Conservation (phyloP, 495 filamentous ascomycete genomes). For the Aspergillus steynii region DNA sequence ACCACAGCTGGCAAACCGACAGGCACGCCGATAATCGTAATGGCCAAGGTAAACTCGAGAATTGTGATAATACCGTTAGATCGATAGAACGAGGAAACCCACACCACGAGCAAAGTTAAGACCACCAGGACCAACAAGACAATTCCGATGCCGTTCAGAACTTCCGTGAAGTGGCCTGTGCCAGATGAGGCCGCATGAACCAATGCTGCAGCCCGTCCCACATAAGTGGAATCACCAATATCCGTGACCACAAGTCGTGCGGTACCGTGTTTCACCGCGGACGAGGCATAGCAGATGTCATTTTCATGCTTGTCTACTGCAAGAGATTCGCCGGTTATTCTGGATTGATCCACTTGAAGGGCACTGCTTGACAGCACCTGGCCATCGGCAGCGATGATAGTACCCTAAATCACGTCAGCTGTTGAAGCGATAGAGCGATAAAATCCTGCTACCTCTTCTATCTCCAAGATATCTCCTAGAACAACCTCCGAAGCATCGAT, state of each 20-base stretch:
- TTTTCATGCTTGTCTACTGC: constrained; percentile 83
- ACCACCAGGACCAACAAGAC: constrained; percentile 79
- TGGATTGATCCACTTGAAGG: constrained; percentile 88
- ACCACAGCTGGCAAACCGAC: constrained; percentile 95
- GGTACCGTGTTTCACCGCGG: constrained; percentile 85
- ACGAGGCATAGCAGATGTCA: constrained; percentile 80
- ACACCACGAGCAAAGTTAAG: constrained; percentile 76
- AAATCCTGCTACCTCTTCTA: constrained; percentile 63
- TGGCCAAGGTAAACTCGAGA: constrained; percentile 78
- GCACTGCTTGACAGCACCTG: constrained; percentile 75
- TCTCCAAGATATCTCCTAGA: constrained; percentile 83
- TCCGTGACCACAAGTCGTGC: constrained; percentile 77
- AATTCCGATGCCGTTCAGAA: constrained; percentile 76
- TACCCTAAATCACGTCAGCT: constrained; percentile 51
- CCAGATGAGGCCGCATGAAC: constrained; percentile 72
- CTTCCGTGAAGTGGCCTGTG: constrained; percentile 85
- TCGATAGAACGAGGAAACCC: constrained; percentile 85
- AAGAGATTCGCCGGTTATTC: constrained; percentile 89
- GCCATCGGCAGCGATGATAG: constrained; percentile 87
- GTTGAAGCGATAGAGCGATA: background rate
- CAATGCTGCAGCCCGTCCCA: constrained; percentile 83
- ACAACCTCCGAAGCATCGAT: constrained; percentile 78
- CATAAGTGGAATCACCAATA: constrained; percentile 85
- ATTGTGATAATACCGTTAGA: constrained; percentile 73
- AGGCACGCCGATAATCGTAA: constrained; percentile 90